A percentile compares a stretch with the other conserved stretches of the same genome.
Evolutionary conservation across 176 grass and related monocot species (phyloP).

Genomic region (Cocos nucifera): DNA sequence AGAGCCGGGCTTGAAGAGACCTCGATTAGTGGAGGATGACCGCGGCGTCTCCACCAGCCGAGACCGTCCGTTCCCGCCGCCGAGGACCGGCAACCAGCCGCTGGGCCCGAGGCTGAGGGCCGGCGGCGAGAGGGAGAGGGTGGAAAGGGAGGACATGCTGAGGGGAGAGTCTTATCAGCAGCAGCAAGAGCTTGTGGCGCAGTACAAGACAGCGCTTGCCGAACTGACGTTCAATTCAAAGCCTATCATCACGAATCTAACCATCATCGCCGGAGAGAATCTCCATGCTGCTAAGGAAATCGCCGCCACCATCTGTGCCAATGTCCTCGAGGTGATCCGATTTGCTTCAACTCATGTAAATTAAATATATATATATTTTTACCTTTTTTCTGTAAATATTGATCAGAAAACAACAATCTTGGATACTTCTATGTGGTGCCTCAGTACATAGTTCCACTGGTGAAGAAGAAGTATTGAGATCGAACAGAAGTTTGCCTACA

Average conservation of each 20-base stretch:
- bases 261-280: slow-evolving; percentile 6
- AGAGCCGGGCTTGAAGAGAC: slow-evolving; percentile 64
- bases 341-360: slow-evolving; percentile 3
- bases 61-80: slow-evolving; percentile 6
- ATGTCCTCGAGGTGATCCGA: slow-evolving; percentile 90
- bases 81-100: slow-evolving; percentile 5
- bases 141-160: slow-evolving; percentile 3
- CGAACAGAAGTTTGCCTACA: too few species aligned
- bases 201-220: slow-evolving; percentile 77
- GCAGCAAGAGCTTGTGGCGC: slow-evolving; percentile 63
- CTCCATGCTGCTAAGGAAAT: neutral
- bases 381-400: too few species aligned
- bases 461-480: too few species aligned
- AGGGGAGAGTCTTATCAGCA: slow-evolving; percentile 15
- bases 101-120: neutral
- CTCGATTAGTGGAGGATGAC: slow-evolving; percentile 30
- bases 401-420: too few species aligned
- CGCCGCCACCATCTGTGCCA: slow-evolving; percentile 52
- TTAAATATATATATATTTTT: neutral
- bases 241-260: slow-evolving; percentile 1
- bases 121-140: slow-evolving; percentile 1
- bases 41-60: slow-evolving; percentile 3
- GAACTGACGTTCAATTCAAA: slow-evolving; percentile 3
- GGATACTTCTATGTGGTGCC: too few species aligned
- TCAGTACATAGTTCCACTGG: too few species aligned